Evolutionary conservation across 2,329 filamentous ascomycete genomes (phyloP).

Genomic region (Trichoderma brevicompactum): DNA sequence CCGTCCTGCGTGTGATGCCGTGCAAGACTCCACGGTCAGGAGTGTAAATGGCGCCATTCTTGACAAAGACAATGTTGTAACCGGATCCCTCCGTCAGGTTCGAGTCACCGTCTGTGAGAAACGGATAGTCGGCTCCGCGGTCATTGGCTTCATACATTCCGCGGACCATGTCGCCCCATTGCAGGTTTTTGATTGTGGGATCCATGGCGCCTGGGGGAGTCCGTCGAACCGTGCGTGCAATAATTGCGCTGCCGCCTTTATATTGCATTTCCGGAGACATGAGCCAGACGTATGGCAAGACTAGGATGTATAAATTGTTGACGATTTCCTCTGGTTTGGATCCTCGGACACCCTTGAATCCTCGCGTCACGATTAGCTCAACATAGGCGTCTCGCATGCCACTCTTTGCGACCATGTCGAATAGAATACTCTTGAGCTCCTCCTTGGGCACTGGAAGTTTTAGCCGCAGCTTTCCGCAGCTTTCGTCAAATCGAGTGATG

Average conservation of each 20-base stretch:
- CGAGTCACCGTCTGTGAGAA: constrained; percentile 15
- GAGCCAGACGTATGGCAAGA: constrained; percentile 18
- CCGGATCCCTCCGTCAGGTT: constrained; percentile 16
- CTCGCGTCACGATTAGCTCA: constrained; percentile 9
- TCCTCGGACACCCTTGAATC: constrained; percentile 12
- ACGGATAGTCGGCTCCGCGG: constrained; percentile 16
- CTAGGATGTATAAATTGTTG: constrained; percentile 16
- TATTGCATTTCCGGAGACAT: constrained; percentile 18
- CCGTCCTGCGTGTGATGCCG: constrained; percentile 18
- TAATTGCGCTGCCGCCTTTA: constrained; percentile 11
- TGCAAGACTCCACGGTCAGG: constrained; percentile 18
- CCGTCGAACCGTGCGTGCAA: constrained; percentile 13
- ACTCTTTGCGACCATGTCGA: constrained; percentile 23
- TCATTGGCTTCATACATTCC: constrained; percentile 20
- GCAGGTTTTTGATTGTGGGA: constrained; percentile 21
- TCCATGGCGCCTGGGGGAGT: constrained; percentile 22
- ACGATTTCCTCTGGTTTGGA: constrained; percentile 19
- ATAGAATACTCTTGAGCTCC: constrained; percentile 19
- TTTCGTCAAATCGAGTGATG: constrained; percentile 6
- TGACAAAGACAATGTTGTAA: constrained; percentile 21
- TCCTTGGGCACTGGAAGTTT: constrained; percentile 2
- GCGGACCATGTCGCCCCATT: constrained; percentile 26
- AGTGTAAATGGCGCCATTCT: constrained; percentile 15
- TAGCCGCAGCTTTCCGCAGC: constrained; percentile 7
- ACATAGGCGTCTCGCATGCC: constrained; percentile 20